phyloP scores from a whole-genome alignment of 2,329 filamentous ascomycete genomes.

The Fonsecaea nubica region DNA sequence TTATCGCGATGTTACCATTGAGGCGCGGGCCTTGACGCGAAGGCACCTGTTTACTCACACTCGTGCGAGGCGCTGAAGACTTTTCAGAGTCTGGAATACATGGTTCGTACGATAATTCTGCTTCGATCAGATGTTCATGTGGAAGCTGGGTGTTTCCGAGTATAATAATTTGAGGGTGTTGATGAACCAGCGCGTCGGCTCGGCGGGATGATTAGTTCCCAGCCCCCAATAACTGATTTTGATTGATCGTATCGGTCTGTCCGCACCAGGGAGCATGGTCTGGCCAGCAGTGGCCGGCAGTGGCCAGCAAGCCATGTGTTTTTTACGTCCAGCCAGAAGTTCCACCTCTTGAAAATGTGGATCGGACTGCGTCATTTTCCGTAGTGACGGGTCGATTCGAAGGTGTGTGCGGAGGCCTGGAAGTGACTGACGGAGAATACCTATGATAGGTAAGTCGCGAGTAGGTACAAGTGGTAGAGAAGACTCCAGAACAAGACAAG shows the following conservation, averaged over 20 bases:
- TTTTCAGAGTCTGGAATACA: not conserved
- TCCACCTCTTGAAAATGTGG: not conserved
- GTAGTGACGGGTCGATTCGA: not conserved
- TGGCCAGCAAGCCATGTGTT: not conserved
- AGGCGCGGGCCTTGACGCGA: constrained; percentile 3
- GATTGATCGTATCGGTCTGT: not conserved
- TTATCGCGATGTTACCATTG: not conserved
- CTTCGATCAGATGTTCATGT: not conserved
- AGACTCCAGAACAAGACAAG: not conserved
- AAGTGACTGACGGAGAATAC: not conserved
- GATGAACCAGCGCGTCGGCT: not conserved
- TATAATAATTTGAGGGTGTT: not conserved
- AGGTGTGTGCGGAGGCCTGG: not conserved
- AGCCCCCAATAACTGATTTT: constrained; percentile 2
- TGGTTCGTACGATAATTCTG: constrained; percentile 2
- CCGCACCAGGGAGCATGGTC: constrained; percentile 1
- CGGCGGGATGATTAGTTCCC: not conserved
- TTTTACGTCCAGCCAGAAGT: not conserved
- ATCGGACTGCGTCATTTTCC: constrained; percentile 3
- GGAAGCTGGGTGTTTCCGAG: not conserved
- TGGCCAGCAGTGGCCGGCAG: not conserved
- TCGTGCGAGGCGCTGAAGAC: not conserved
- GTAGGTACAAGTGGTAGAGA: not conserved
- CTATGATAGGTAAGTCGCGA: not conserved
- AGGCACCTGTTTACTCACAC: not conserved